phyloP scores from a whole-genome alignment of 2,329 filamentous ascomycete species.

The Plenodomus lindquistii region DNA sequence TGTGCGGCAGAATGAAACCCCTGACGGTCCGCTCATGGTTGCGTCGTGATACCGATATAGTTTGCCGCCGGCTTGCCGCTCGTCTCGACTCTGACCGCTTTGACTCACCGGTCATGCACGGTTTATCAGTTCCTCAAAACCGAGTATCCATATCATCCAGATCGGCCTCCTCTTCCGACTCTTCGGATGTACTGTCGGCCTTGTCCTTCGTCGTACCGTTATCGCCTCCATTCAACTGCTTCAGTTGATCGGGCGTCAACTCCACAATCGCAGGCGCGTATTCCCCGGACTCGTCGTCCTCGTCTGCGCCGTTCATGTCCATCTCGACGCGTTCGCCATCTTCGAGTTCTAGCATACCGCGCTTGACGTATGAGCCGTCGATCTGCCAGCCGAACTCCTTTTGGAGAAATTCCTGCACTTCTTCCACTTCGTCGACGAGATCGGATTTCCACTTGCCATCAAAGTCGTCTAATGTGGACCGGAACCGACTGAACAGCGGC shows the following conservation, averaged over 20 bases:
- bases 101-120: conserved; percentile 24
- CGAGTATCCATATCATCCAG: conserved; percentile 46
- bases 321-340: conserved; percentile 67
- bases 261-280: conserved; percentile 67
- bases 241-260: conserved; percentile 49
- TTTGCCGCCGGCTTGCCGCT: too few relatives aligned
- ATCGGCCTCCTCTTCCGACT: conserved; percentile 45
- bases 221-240: conserved; percentile 38
- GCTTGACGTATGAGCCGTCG: conserved; percentile 57
- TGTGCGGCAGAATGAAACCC: too few relatives aligned
- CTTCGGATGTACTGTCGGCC: conserved; percentile 31
- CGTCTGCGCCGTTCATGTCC: conserved; percentile 58
- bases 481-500: conserved; percentile 57
- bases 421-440: conserved; percentile 58
- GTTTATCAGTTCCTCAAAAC: conserved; percentile 30
- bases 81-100: neutral
- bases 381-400: conserved; percentile 63
- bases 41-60: too few relatives aligned
- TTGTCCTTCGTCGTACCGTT: conserved; percentile 18
- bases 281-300: conserved; percentile 67
- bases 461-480: conserved; percentile 55
- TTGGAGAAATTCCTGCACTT: conserved; percentile 59
- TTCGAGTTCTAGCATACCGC: conserved; percentile 63
- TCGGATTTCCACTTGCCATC: conserved; percentile 46
- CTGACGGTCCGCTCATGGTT: too few relatives aligned